Conservation (phyloP, 352 stramenopile genomes). For the Pythium guiyangense region DNA sequence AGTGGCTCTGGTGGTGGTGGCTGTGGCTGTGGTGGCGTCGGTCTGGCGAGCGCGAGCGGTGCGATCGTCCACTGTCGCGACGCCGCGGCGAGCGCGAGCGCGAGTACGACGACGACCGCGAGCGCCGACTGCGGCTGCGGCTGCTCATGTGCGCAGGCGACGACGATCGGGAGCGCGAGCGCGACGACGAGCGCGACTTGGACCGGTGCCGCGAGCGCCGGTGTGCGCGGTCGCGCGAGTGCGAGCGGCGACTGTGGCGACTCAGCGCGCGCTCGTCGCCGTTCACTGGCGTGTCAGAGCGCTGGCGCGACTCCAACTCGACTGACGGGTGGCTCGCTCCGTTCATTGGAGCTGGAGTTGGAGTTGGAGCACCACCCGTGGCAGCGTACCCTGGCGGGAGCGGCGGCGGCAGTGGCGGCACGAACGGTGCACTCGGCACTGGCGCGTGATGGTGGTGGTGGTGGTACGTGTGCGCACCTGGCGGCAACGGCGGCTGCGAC, state of each 20-base stretch:
- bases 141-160: constrained; percentile 16
- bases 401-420: constrained; percentile 8
- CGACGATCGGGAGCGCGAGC: constrained; percentile 35
- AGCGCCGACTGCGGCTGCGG: constrained; percentile 22
- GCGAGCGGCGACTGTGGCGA: constrained; percentile 8
- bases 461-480: too few relatives aligned
- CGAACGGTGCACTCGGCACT: constrained; percentile 15
- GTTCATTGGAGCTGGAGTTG: too few relatives aligned
- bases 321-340: not conserved
- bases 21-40: constrained; percentile 4
- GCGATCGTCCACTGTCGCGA: not conserved
- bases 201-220: constrained; percentile 7
- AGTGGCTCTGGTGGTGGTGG: too few relatives aligned
- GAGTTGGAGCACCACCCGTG: too few relatives aligned
- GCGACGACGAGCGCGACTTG: constrained; percentile 25
- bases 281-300: not conserved
- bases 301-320: not conserved
- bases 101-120: constrained; percentile 30
- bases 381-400: constrained; percentile 11
- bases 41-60: constrained; percentile 5
- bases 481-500: constrained; percentile 6
- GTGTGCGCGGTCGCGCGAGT: constrained; percentile 17
- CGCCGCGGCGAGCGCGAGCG: constrained; percentile 26
- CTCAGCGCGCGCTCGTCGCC: not conserved
- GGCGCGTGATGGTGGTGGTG: not conserved